These are phyloP conservation scores for Trametes hirsuta DNA, from an alignment of 1,284 basidiomycete species.

Conservation along the genomic window DNA sequence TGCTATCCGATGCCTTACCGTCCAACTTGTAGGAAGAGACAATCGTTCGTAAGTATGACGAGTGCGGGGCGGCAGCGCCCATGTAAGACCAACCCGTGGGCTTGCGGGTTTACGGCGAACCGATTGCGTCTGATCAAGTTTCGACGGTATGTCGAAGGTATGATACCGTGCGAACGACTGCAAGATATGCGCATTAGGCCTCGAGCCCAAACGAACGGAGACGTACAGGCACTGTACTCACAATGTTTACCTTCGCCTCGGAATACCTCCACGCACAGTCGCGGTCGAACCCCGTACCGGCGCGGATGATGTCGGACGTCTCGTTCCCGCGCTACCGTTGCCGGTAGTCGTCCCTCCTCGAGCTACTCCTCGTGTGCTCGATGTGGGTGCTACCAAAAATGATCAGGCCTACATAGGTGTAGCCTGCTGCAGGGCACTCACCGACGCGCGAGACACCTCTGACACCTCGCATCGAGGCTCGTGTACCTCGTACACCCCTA, in stretches of 20 bases:
- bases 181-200: no score
- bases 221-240: no score
- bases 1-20: no score
- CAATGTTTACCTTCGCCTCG: slow-evolving; percentile 4
- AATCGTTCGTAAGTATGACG: no score
- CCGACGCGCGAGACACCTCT: slow-evolving; percentile 17
- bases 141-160: no score
- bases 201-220: no score
- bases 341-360: slow-evolving; percentile 7
- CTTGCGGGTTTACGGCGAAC: no score
- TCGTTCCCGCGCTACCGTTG: slow-evolving; percentile 9
- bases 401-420: background rate
- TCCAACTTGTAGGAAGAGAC: no score
- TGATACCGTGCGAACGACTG: no score
- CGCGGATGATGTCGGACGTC: slow-evolving; percentile 14
- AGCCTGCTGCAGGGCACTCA: background rate
- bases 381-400: background rate
- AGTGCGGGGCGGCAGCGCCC: no score
- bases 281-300: slow-evolving; percentile 9
- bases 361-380: slow-evolving; percentile 5
- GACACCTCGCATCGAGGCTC: slow-evolving; percentile 40
- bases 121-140: no score
- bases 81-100: no score
- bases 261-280: slow-evolving; percentile 12
- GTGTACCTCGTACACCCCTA: slow-evolving; percentile 42